Percentiles rank a stretch among this genome's conserved stretches.
phyloP scores from a whole-genome alignment of 78 protist species.

The Dictyostelium firmibasis region DNA sequence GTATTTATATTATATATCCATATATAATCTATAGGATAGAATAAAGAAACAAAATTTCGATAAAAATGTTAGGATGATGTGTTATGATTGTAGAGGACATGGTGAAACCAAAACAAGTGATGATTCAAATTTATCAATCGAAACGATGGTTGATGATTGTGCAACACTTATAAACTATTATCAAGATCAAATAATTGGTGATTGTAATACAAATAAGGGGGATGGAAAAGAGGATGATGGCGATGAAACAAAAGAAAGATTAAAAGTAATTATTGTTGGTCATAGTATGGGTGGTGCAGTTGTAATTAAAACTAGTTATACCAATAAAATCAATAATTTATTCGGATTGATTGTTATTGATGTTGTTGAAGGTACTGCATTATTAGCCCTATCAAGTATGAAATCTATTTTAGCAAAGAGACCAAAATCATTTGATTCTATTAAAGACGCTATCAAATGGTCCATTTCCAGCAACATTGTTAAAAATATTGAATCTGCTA shows the following conservation, averaged over 20 bases:
- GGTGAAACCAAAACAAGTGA: constrained; percentile 70
- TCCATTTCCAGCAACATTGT: constrained; percentile 20
- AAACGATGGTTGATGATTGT: constrained; percentile 60
- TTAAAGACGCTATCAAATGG: constrained; percentile 88
- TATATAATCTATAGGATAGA: neutral
- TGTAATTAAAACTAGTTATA: constrained; percentile 15
- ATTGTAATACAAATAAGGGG: neutral
- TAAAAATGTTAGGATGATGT: constrained; percentile 32
- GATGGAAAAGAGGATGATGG: neutral
- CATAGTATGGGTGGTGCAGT: constrained; percentile 84
- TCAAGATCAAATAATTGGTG: neutral
- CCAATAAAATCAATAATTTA: neutral
- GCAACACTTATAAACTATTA: constrained; percentile 2
- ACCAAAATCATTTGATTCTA: constrained; percentile 81
- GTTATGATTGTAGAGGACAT: constrained; percentile 75
- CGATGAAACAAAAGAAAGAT: neutral
- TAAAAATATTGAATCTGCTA: constrained; percentile 76
- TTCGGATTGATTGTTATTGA: constrained; percentile 86
- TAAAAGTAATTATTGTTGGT: constrained; percentile 79
- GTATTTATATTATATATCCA: neutral
- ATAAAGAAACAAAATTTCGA: neutral
- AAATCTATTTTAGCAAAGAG: constrained; percentile 60
- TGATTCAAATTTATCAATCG: constrained; percentile 55
- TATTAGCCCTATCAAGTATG: constrained; percentile 84
- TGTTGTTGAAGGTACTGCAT: constrained; percentile 94